A percentile compares a stretch with the other conserved stretches of the same genome.
These are phyloP conservation scores for Euphorbia peplus DNA, from an alignment of 345 rosid species.

Conservation along the genomic window DNA sequence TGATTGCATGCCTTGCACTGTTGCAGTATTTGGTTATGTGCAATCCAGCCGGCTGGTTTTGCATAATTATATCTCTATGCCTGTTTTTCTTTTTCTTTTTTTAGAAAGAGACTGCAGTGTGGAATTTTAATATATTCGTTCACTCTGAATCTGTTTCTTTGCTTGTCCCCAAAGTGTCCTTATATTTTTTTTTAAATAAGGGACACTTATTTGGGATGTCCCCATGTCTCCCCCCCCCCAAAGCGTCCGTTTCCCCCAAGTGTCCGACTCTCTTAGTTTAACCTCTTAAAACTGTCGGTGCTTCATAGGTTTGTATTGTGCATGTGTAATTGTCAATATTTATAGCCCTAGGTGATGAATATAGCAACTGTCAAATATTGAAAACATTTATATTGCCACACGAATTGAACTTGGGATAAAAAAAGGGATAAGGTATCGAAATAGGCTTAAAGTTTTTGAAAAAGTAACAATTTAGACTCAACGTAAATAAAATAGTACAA, in stretches of 20 bases:
- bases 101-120: not conserved
- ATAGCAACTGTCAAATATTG: not conserved
- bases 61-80: not conserved
- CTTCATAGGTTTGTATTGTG: not conserved
- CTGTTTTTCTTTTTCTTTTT: not conserved
- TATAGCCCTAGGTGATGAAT: not conserved
- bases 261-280: too few species aligned
- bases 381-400: not conserved
- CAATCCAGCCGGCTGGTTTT: not conserved
- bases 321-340: not conserved
- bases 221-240: too few species aligned
- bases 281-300: too few species aligned
- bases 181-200: too few species aligned
- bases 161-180: too few species aligned
- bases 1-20: not conserved
- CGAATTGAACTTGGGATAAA: not conserved
- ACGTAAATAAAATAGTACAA: too few species aligned
- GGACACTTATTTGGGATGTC: too few species aligned
- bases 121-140: not conserved
- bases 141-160: too few species aligned
- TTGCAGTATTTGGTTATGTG: not conserved
- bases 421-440: too few species aligned
- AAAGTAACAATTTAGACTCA: too few species aligned
- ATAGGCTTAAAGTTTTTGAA: too few species aligned
- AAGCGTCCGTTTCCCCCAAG: too few species aligned